These are phyloP conservation scores for Astragalus glycyphyllos DNA, from an alignment of 306 rosid species.

Conservation along the genomic window DNA sequence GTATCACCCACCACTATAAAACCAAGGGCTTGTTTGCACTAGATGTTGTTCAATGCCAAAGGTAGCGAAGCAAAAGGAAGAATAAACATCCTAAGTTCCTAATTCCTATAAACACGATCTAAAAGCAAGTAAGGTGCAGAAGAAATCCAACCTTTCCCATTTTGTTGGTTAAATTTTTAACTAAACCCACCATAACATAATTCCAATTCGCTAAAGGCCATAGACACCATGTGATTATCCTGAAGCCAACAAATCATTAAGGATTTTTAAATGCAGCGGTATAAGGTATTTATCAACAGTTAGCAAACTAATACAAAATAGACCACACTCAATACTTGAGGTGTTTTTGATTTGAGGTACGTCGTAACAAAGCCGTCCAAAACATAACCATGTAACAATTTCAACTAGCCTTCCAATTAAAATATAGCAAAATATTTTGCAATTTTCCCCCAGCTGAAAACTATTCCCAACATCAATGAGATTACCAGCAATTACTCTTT, in stretches of 20 bases:
- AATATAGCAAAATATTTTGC: too few species aligned
- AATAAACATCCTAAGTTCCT: background rate
- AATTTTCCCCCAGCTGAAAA: background rate
- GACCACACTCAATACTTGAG: background rate
- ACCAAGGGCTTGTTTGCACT: conserved; percentile 1
- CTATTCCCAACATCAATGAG: conserved; percentile 11
- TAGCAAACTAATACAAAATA: conserved; percentile 10
- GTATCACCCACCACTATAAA: background rate
- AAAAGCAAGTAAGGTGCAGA: too few species aligned
- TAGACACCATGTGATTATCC: background rate
- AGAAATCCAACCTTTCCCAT: background rate
- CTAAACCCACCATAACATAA: background rate
- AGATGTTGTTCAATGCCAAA: background rate
- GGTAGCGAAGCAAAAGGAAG: background rate
- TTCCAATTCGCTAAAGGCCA: conserved; percentile 8
- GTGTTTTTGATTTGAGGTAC: background rate
- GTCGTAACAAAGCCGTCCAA: conserved; percentile 17
- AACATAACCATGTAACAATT: conserved; percentile 7
- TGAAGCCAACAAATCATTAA: conserved; percentile 19
- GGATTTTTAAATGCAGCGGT: conserved; percentile 1
- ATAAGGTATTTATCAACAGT: background rate
- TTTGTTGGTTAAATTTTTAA: background rate
- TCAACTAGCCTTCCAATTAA: too few species aligned
- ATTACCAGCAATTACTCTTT: background rate
- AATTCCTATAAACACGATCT: too few species aligned